Evolutionary conservation across 23 red algal species (phyloP).

Genomic region (Gracilariopsis chorda): DNA sequence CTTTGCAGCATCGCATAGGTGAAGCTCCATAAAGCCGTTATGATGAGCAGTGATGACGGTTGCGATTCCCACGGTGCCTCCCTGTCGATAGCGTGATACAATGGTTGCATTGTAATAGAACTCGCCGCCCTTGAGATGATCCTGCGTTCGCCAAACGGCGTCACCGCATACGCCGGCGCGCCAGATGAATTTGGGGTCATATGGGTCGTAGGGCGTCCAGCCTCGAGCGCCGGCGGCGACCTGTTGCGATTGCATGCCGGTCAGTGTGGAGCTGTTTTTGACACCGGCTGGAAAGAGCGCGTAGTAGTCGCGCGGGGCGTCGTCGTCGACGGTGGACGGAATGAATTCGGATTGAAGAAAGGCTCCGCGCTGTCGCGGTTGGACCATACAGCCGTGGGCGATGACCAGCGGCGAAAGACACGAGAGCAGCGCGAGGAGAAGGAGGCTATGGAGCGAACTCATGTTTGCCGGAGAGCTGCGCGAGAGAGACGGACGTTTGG

Average conservation of each 20-base stretch:
- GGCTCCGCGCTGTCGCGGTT: conserved; percentile 14
- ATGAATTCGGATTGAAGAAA: neutral
- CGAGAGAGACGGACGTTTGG: no score
- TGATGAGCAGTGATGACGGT: conserved; percentile 49
- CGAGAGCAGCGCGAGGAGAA: neutral
- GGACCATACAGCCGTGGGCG: conserved; percentile 15
- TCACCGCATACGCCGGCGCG: conserved; percentile 49
- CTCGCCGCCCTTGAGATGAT: conserved; percentile 29
- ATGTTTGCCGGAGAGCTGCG: no score
- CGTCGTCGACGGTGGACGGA: neutral
- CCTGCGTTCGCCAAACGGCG: conserved; percentile 3
- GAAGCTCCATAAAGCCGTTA: conserved; percentile 64
- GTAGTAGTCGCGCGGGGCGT: conserved; percentile 33
- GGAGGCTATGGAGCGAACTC: neutral
- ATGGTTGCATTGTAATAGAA: conserved; percentile 17
- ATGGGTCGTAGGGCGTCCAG: conserved; percentile 40
- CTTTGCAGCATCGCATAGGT: conserved; percentile 33
- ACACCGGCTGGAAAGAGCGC: conserved; percentile 38
- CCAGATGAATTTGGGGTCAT: conserved; percentile 5
- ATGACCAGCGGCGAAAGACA: neutral
- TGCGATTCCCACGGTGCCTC: conserved; percentile 11
- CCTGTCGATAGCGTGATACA: conserved; percentile 2
- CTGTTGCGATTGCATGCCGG: neutral
- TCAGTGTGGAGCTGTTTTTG: neutral
- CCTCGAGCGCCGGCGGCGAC: conserved; percentile 4